Evolutionary conservation across 768 basidiomycete genomes (phyloP).

Genomic region (Sarcodon sp.): DNA sequence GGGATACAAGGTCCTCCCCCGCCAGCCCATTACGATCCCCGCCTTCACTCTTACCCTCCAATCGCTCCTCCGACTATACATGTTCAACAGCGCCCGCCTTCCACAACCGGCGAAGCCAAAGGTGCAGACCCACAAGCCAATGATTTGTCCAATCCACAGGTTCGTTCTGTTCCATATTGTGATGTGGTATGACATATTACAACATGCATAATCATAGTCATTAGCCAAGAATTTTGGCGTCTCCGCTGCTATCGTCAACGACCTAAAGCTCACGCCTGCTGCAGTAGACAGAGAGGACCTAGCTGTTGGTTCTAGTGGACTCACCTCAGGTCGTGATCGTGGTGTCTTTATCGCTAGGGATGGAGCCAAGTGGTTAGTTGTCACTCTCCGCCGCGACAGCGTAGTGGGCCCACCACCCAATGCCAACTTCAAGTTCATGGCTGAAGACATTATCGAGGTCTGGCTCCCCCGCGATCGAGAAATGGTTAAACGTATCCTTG

Average conservation of each 20-base stretch:
- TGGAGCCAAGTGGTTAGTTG: slow-evolving; percentile 42
- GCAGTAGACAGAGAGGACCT: slow-evolving; percentile 56
- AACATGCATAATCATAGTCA: slow-evolving; percentile 22
- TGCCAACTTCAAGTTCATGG: slow-evolving; percentile 6
- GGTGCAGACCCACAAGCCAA: slow-evolving; percentile 72
- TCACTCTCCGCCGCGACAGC: slow-evolving; percentile 30
- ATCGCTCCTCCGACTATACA: slow-evolving; percentile 20
- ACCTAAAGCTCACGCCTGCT: slow-evolving; percentile 37
- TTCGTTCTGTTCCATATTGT: slow-evolving; percentile 12
- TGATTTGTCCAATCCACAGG: slow-evolving; percentile 64
- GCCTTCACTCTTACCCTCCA: slow-evolving; percentile 34
- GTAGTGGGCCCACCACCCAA: slow-evolving; percentile 13
- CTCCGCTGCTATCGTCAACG: slow-evolving; percentile 53
- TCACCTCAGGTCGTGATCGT: slow-evolving; percentile 58
- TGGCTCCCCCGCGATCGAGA: slow-evolving; percentile 63
- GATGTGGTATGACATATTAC: neutral
- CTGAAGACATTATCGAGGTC: slow-evolving; percentile 15
- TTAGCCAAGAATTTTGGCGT: slow-evolving; percentile 76
- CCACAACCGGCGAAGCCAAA: slow-evolving; percentile 29
- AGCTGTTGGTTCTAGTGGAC: slow-evolving; percentile 61
- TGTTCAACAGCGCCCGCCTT: slow-evolving; percentile 12
- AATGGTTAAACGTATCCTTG: slow-evolving; percentile 47
- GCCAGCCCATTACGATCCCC: slow-evolving; percentile 33
- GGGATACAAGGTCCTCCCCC: slow-evolving; percentile 23
- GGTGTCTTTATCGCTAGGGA: slow-evolving; percentile 46